These are phyloP conservation scores for Cyclotella baltica DNA, from an alignment of 108 stramenopile genomes.

Conservation along the genomic window DNA sequence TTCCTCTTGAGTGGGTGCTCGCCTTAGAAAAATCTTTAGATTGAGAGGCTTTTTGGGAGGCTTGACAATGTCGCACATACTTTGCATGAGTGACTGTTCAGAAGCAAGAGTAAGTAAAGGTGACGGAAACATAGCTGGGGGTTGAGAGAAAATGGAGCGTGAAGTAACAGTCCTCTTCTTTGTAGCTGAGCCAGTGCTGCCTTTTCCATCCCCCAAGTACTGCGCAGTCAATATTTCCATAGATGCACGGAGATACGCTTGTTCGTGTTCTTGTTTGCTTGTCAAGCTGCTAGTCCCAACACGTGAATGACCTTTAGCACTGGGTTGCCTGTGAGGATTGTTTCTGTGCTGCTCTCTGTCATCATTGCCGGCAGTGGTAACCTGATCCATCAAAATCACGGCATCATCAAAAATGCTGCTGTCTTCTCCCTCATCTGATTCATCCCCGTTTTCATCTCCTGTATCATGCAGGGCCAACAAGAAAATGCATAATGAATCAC, in stretches of 20 bases:
- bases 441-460: constrained; percentile 45
- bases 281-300: neutral
- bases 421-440: constrained; percentile 30
- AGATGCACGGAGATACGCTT: constrained; percentile 59
- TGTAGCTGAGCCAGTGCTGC: neutral
- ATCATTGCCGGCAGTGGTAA: constrained; percentile 7
- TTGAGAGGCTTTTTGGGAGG: constrained; percentile 85
- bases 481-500: neutral
- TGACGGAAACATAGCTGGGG: constrained; percentile 14
- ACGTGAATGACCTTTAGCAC: neutral
- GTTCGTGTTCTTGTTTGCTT: constrained; percentile 55
- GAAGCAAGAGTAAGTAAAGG: constrained; percentile 48
- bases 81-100: constrained; percentile 63
- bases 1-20: constrained; percentile 90
- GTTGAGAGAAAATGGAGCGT: constrained; percentile 21
- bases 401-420: constrained; percentile 56
- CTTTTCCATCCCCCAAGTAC: constrained; percentile 26
- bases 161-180: neutral
- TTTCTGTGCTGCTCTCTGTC: constrained; percentile 18
- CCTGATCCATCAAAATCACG: constrained; percentile 49
- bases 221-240: constrained; percentile 68
- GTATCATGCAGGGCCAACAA: neutral
- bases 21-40: constrained; percentile 78
- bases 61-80: constrained; percentile 70
- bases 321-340: constrained; percentile 40